These are phyloP conservation scores for Bothriochloa decipiens DNA, from an alignment of 176 grass and related monocot genomes.

Conservation along the genomic window DNA sequence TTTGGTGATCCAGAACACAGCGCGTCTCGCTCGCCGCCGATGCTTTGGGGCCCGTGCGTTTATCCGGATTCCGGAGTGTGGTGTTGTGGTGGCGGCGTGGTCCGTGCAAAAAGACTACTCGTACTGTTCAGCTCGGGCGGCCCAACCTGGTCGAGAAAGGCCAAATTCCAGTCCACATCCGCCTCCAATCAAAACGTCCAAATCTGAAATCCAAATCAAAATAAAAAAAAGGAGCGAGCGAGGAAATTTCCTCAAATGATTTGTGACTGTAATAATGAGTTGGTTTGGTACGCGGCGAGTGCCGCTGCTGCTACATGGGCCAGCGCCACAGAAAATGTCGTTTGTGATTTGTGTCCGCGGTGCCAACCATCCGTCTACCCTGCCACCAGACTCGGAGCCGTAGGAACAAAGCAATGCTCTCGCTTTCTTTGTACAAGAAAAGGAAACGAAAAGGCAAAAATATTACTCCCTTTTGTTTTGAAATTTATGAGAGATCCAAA, in stretches of 20 bases:
- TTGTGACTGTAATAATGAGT: neutral
- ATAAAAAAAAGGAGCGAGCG: too few relatives aligned
- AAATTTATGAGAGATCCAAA: too few relatives aligned
- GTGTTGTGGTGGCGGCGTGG: neutral
- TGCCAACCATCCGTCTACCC: neutral
- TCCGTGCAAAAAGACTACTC: neutral
- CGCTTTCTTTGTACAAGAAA: neutral
- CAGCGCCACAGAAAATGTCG: neutral
- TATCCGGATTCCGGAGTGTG: slow-evolving; percentile 1
- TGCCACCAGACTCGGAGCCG: neutral
- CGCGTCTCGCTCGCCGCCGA: neutral
- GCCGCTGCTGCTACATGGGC: neutral
- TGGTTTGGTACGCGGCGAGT: neutral
- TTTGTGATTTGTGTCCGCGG: neutral
- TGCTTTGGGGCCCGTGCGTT: neutral
- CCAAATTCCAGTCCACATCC: slow-evolving; percentile 10
- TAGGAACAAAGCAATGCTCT: slow-evolving; percentile 3
- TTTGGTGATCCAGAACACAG: neutral
- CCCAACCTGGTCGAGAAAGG: slow-evolving; percentile 4
- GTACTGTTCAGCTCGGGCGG: neutral
- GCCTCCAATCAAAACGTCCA: neutral
- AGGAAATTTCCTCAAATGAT: neutral
- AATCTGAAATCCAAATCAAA: neutral
- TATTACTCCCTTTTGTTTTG: neutral
- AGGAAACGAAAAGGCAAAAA: too few relatives aligned